Percentiles rank a stretch among this genome's conserved stretches.
These are phyloP conservation scores for Paspalum vaginatum DNA, from an alignment of 176 grass and related monocot species.

Conservation along the genomic window DNA sequence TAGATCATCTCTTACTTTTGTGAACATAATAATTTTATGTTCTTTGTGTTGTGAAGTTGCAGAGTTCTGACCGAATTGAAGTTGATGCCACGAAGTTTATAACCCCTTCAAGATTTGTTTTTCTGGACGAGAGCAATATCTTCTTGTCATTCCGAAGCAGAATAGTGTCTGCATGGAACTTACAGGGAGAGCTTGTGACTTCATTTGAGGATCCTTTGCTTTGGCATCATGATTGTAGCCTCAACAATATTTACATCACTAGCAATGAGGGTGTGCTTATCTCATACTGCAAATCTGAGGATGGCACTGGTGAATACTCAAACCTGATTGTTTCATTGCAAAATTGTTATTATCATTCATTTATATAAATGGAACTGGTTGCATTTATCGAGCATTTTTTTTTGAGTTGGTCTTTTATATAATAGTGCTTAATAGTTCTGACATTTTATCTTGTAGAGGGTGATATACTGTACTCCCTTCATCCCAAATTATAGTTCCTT, in stretches of 20 bases:
- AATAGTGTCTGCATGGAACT: conserved; percentile 90
- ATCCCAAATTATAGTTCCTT: too few relatives aligned
- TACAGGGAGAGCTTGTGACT: conserved; percentile 81
- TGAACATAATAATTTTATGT: conserved; percentile 20
- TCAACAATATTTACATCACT: conserved; percentile 66
- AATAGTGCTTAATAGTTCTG: background rate
- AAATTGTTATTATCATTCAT: conserved; percentile 24
- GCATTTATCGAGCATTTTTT: background rate
- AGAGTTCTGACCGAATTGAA: conserved; percentile 77
- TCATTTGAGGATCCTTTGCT: conserved; percentile 92
- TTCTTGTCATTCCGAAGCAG: conserved; percentile 88
- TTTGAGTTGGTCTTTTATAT: background rate
- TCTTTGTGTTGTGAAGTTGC: conserved; percentile 56
- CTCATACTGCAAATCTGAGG: conserved; percentile 78
- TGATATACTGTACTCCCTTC: background rate
- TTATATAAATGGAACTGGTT: background rate
- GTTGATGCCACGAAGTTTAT: conserved; percentile 71
- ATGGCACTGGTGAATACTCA: conserved; percentile 47
- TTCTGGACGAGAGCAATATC: conserved; percentile 85
- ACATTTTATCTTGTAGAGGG: background rate
- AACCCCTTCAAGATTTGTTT: conserved; percentile 81
- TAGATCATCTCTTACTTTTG: background rate
- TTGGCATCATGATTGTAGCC: conserved; percentile 78
- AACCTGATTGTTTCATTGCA: conserved; percentile 11
- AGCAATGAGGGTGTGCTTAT: conserved; percentile 89